phyloP scores from a whole-genome alignment of 139 green algal species.

The Picochlorum sp. region DNA sequence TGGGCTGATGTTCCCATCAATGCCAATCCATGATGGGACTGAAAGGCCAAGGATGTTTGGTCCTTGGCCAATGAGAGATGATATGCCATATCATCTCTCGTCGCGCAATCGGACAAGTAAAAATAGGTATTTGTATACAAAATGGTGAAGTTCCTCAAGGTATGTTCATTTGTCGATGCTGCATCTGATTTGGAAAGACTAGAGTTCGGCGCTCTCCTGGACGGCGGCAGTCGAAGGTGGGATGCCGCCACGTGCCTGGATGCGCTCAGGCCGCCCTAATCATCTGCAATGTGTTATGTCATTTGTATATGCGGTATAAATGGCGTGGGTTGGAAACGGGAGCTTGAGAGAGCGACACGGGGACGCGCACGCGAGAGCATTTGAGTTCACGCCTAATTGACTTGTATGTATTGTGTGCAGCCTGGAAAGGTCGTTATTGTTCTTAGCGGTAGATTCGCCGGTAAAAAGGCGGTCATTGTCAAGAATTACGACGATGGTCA shows the following conservation, averaged over 20 bases:
- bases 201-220: neutral
- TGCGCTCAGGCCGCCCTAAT: too few relatives aligned
- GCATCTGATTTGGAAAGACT: neutral
- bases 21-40: too few relatives aligned
- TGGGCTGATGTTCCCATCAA: too few relatives aligned
- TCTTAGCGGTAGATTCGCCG: conserved; percentile 61
- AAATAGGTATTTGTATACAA: neutral
- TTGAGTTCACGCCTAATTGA: neutral
- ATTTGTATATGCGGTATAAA: neutral
- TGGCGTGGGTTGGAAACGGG: neutral
- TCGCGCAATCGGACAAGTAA: too few relatives aligned
- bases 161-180: conserved; percentile 7
- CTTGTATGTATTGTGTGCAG: conserved; percentile 31
- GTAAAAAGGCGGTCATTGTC: conserved; percentile 92
- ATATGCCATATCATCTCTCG: too few relatives aligned
- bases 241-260: too few relatives aligned
- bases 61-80: too few relatives aligned
- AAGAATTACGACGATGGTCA: conserved; percentile 96
- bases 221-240: neutral
- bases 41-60: too few relatives aligned
- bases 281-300: too few relatives aligned
- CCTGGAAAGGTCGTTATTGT: conserved; percentile 77
- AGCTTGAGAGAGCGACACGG: neutral
- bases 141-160: conserved; percentile 65
- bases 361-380: neutral